Conservation (phyloP, 2,329 filamentous ascomycete genomes). For the Nothophaeocryptopus gaeumannii region DNA sequence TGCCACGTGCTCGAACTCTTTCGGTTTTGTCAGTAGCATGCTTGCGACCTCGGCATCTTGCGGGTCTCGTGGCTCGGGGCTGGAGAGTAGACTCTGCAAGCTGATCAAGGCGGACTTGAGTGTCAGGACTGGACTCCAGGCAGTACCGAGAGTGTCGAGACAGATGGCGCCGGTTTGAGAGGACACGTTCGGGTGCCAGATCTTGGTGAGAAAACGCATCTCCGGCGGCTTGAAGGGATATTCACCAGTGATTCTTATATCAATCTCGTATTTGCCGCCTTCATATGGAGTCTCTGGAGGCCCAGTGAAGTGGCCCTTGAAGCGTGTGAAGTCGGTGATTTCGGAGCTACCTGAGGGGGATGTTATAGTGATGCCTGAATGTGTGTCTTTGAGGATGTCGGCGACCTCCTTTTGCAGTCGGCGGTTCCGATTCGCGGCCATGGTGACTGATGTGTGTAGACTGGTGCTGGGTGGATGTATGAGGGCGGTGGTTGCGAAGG, state of each 20-base stretch:
- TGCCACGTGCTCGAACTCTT: constrained; percentile 75
- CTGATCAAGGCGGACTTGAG: constrained; percentile 95
- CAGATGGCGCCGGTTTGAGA: constrained; percentile 81
- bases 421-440: constrained; percentile 57
- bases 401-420: constrained; percentile 72
- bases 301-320: constrained; percentile 78
- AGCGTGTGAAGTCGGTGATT: constrained; percentile 71
- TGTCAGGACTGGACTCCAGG: constrained; percentile 94
- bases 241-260: constrained; percentile 80
- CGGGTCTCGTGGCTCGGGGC: constrained; percentile 91
- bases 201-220: constrained; percentile 88
- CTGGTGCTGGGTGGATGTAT: background rate
- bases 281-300: constrained; percentile 93
- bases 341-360: constrained; percentile 45
- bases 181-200: constrained; percentile 98
- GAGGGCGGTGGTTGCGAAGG: background rate
- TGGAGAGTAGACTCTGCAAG: constrained; percentile 86
- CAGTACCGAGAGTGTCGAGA: constrained; percentile 81
- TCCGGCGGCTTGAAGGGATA: constrained; percentile 91
- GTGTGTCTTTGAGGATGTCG: constrained; percentile 71
- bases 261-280: constrained; percentile 75
- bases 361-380: constrained; percentile 70
- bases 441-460: constrained; percentile 16
- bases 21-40: constrained; percentile 78
- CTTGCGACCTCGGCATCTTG: constrained; percentile 93